A percentile compares a stretch with the other conserved stretches of the same genome.
phyloP scores from a whole-genome alignment of 2,329 filamentous ascomycete genomes.

The Grosmannia clavigera region DNA sequence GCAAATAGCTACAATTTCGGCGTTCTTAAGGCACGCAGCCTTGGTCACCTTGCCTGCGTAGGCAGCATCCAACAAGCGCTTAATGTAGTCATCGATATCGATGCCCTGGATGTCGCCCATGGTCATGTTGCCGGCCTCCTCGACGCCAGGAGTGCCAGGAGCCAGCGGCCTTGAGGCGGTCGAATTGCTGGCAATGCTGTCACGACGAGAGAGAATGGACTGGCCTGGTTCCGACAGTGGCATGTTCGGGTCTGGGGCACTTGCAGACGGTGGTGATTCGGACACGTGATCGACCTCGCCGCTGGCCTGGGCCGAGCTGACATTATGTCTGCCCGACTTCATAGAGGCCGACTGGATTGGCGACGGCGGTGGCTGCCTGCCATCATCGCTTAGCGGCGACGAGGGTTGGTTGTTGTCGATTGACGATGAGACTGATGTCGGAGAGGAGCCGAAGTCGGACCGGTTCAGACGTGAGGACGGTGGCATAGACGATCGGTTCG shows the following conservation, averaged over 20 bases:
- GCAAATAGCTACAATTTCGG: conserved; percentile 91
- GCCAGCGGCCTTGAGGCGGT: not conserved
- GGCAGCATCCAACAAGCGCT: conserved; percentile 81
- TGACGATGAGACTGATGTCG: conserved; percentile 26
- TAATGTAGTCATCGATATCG: conserved; percentile 95
- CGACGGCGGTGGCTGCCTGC: conserved; percentile 59
- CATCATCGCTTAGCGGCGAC: conserved; percentile 32
- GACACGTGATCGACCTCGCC: conserved; percentile 94
- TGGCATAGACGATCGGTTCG: conserved; percentile 34
- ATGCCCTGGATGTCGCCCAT: conserved; percentile 87
- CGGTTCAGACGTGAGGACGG: conserved; percentile 29
- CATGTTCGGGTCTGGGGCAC: conserved; percentile 33
- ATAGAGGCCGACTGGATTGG: conserved; percentile 69
- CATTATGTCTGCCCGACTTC: conserved; percentile 61
- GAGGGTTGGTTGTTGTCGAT: conserved; percentile 27
- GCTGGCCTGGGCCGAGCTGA: conserved; percentile 67
- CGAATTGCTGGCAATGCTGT: conserved; percentile 52
- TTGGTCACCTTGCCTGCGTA: conserved; percentile 97
- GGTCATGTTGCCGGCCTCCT: conserved; percentile 47
- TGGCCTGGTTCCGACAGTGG: conserved; percentile 62
- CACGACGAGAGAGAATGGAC: conserved; percentile 78
- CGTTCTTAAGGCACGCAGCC: conserved; percentile 92
- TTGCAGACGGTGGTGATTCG: conserved; percentile 68
- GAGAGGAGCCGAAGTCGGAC: conserved; percentile 28
- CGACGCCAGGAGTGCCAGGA: conserved; percentile 13